Base-by-base conservation (phyloP, 495 filamentous ascomycete species). In the Aspergillus indologenus region DNA sequence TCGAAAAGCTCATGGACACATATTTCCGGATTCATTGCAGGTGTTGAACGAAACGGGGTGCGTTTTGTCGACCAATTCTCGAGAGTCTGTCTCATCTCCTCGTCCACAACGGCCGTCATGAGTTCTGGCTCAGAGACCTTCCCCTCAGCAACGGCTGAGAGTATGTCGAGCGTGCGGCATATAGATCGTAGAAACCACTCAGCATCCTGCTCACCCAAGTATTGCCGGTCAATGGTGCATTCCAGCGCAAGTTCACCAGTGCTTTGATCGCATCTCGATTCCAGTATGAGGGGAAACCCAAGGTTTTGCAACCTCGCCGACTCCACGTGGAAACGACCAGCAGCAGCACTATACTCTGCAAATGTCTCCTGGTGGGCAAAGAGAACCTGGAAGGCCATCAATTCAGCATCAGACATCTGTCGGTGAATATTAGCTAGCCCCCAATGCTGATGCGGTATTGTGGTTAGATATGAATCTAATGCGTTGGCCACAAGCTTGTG, bases 361-460 rank as follows among this genome's bases (percentile, higher is more conserved):
- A 19, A 3, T n/a, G 18, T 3, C 45, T 47, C 45, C 18, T 47
- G 45, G 45, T 47, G 22, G 3, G 22, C 45, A 21, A 47, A 47
- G 45, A 47, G 45, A 15, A 47, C 45, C 14, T 47, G 45, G n/a
- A 47, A 47, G 45, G 45, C 18, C n/a, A 47, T n/a, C 45, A 47
- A 47, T n/a, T 47, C n/a, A 3, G 45, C 2, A 47, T 47, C 22
- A 5, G 5, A n/a, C 6, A 21, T 20, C 45, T 20, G 45, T 21
- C 22, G 45, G 1, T 21, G 45, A 20, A 47, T 47, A 21, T n/a
- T 8, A 5, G 19, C 9, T 1, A 47, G 17, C 19, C 45, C 45
- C 19, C 19, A 21, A 47, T 47, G 45, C 45, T 47, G 45, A 20
- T 47, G 12, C 3, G 45, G 45, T 8, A 47, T 47, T 47, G 45